Base-by-base conservation (phyloP, 345 rosid genomes). In the Euphorbia pulcherrima region DNA sequence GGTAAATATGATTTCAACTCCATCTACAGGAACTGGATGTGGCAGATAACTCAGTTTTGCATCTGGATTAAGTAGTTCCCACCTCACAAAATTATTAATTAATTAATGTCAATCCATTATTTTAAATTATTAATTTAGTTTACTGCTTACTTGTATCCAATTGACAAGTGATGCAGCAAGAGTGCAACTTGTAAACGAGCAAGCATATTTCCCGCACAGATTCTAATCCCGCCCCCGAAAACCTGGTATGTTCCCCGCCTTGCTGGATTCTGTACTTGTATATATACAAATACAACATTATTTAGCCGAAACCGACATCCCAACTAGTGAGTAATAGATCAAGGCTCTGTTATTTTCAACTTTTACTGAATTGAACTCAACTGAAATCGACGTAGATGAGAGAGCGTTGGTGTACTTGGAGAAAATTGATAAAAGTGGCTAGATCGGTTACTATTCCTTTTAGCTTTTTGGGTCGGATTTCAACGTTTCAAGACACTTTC, bases 141-240 rank as follows among this genome's bases (percentile, higher is more conserved):
- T n/a, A n/a, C 9, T 13, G 17, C 17, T 63, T 77, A 83, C 89
- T 71, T 83, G 82, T 83, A 79, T 74, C 84, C 85, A 13, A 72
- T 48, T 18, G 75, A 79, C 30, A 85, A 52, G 65, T 79, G 87
- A 63, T 81, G 87, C 37, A 85, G 80, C 24, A 83, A 55, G 0
- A 79, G 54, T 6, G 77, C 80, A 30, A 83, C 30, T 62, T 79
- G 76, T 58, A 68, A 24, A 21, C 80, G 76, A 61, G 76, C 83
- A 28, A 85, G 81, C 83, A 69, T 81, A 72, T 81, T 80, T 37
- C 89, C 84, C 1, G 71, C 67, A 37, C 85, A 83, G 14, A 77
- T 59, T 78, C 82, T 79, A 1, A 65, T 2, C 17, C 85, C 83
- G 7, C 71, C 73, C 4, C 87, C 83, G 64, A 83, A 83, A 35